These are phyloP conservation scores for Plasmopara halstedii DNA, from an alignment of 352 stramenopile species.

Conservation along the genomic window DNA sequence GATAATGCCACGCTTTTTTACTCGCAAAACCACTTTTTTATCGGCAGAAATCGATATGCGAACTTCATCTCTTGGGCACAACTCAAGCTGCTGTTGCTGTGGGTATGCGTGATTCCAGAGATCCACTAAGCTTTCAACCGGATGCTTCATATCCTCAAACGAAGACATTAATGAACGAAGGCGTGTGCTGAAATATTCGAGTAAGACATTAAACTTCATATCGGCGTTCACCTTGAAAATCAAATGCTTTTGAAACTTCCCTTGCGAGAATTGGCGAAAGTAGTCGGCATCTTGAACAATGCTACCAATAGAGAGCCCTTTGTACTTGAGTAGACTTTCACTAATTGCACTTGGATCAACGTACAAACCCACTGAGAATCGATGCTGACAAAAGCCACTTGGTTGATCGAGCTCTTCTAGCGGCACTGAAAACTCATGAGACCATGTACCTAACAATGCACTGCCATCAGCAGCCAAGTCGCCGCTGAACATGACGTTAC, in stretches of 20 bases:
- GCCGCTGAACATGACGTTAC: constrained; percentile 48
- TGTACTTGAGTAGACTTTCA: constrained; percentile 72
- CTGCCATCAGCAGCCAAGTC: constrained; percentile 50
- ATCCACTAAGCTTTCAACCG: constrained; percentile 22
- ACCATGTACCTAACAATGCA: constrained; percentile 60
- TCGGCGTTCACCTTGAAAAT: constrained; percentile 56
- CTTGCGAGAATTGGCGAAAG: constrained; percentile 52
- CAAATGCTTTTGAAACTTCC: constrained; percentile 60
- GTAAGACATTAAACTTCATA: constrained; percentile 32
- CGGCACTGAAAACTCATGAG: constrained; percentile 43
- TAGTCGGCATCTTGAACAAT: constrained; percentile 74
- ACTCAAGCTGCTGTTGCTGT: constrained; percentile 23
- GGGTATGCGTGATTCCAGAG: constrained; percentile 28
- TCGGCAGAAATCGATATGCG: constrained; percentile 40
- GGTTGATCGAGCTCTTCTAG: constrained; percentile 29
- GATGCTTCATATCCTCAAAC: constrained; percentile 20
- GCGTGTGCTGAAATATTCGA: constrained; percentile 48
- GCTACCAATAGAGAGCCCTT: constrained; percentile 67
- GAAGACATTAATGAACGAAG: constrained; percentile 19
- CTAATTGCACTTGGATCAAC: constrained; percentile 50
- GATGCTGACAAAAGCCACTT: constrained; percentile 27
- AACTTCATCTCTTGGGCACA: constrained; percentile 40
- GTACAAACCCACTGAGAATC: constrained; percentile 59
- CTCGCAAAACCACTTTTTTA: constrained; percentile 32
- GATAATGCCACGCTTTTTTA: constrained; percentile 32